phyloP scores from a whole-genome alignment of 73 alveolate species.

The Tetrahymena malaccensis region DNA sequence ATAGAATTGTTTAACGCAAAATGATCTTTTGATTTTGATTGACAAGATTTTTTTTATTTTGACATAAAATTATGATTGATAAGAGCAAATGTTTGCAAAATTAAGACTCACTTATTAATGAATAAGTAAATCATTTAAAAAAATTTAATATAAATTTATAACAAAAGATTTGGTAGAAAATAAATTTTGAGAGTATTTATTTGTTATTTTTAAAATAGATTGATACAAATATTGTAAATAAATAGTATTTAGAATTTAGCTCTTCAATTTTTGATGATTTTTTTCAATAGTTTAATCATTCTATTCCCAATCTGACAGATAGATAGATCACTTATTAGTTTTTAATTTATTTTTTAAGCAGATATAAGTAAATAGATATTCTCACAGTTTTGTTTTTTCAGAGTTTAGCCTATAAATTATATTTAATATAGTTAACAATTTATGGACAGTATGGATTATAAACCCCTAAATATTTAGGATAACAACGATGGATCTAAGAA shows the following conservation, averaged over 20 bases:
- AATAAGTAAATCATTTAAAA: too few species aligned
- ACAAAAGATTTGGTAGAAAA: too few species aligned
- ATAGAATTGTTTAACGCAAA: too few species aligned
- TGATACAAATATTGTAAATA: neutral
- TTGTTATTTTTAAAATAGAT: too few species aligned
- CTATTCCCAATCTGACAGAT: neutral
- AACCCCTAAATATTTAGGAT: neutral
- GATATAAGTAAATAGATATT: neutral
- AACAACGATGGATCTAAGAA: neutral
- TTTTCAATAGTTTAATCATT: neutral
- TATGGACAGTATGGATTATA: neutral
- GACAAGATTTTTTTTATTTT: too few species aligned
- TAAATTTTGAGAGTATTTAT: too few species aligned
- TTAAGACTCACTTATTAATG: too few species aligned
- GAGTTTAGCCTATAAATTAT: neutral
- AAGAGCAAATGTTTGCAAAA: too few species aligned
- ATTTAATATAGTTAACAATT: neutral
- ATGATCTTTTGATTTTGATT: too few species aligned
- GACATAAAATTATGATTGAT: too few species aligned
- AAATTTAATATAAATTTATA: too few species aligned
- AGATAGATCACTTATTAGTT: neutral
- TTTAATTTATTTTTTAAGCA: neutral
- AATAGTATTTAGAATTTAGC: too few species aligned
- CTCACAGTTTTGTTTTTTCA: neutral
- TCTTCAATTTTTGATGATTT: neutral